A percentile compares a stretch with the other conserved stretches of the same genome.
These are phyloP conservation scores for Oryza coarctata DNA, from an alignment of 176 grass and related monocot genomes.

Conservation along the genomic window DNA sequence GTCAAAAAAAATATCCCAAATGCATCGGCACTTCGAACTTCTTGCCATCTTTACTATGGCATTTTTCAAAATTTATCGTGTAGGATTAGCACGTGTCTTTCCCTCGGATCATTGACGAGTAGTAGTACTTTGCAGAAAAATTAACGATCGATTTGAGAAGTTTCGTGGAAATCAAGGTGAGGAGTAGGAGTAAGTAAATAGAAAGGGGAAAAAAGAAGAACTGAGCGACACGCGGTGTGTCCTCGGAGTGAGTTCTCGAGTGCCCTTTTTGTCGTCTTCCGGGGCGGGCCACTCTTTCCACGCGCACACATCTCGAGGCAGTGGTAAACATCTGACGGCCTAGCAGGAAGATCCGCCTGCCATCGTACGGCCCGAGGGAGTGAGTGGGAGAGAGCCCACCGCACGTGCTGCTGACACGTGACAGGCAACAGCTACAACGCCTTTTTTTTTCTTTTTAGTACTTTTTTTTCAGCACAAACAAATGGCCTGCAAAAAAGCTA, in stretches of 20 bases:
- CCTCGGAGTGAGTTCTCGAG: slow-evolving; percentile 26
- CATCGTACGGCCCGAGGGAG: slow-evolving; percentile 43
- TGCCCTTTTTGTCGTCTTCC: slow-evolving; percentile 30
- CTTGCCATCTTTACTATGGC: too few relatives aligned
- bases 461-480: too few relatives aligned
- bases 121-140: background rate
- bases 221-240: background rate
- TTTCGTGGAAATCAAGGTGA: slow-evolving; percentile 8
- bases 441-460: background rate
- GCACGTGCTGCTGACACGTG: slow-evolving; percentile 34
- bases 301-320: slow-evolving; percentile 34
- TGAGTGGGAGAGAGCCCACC: background rate
- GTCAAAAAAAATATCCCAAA: too few relatives aligned
- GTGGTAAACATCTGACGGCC: slow-evolving; percentile 35
- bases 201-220: too few relatives aligned
- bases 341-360: slow-evolving; percentile 35
- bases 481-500: too few relatives aligned
- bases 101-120: background rate
- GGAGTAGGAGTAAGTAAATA: too few relatives aligned
- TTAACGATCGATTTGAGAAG: background rate
- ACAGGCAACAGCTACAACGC: background rate
- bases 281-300: background rate
- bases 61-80: too few relatives aligned
- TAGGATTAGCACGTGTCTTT: too few relatives aligned
- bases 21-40: too few relatives aligned